Conservation (phyloP, 805 yeast species). For the Wickerhamiella occidentalis region DNA sequence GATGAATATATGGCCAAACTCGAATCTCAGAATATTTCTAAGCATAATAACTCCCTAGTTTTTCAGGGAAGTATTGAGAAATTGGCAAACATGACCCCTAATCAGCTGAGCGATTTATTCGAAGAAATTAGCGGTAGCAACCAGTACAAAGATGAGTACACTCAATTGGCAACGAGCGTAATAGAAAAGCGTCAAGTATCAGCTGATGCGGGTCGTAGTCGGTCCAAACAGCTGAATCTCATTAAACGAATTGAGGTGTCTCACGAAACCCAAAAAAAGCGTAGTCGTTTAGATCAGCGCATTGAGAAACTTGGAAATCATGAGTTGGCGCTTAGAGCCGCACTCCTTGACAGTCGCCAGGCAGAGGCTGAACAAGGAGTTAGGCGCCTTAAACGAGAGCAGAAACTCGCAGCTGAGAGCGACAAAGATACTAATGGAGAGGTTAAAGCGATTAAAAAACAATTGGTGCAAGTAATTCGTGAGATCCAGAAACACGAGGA, state of each 20-base stretch:
- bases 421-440: constrained; percentile 9
- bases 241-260: neutral
- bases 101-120: constrained; percentile 56
- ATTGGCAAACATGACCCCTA: constrained; percentile 76
- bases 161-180: constrained; percentile 41
- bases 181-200: constrained; percentile 20
- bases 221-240: neutral
- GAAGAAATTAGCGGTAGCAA: constrained; percentile 78
- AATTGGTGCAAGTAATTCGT: constrained; percentile 7
- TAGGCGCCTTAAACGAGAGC: constrained; percentile 3
- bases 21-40: constrained; percentile 30
- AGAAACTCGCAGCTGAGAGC: neutral
- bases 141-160: constrained; percentile 57
- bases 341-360: neutral
- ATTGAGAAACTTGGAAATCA: neutral
- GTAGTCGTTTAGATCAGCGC: neutral
- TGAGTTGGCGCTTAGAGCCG: constrained; percentile 2
- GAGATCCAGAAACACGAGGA: constrained; percentile 2
- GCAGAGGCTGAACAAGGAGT: neutral
- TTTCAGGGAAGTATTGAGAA: constrained; percentile 96
- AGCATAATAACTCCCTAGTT: constrained; percentile 64
- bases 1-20: constrained; percentile 50
- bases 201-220: neutral
- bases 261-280: neutral
- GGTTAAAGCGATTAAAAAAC: constrained; percentile 12